Base-by-base conservation (phyloP, 208 protist species). In the Vickermania spadyakhi region DNA sequence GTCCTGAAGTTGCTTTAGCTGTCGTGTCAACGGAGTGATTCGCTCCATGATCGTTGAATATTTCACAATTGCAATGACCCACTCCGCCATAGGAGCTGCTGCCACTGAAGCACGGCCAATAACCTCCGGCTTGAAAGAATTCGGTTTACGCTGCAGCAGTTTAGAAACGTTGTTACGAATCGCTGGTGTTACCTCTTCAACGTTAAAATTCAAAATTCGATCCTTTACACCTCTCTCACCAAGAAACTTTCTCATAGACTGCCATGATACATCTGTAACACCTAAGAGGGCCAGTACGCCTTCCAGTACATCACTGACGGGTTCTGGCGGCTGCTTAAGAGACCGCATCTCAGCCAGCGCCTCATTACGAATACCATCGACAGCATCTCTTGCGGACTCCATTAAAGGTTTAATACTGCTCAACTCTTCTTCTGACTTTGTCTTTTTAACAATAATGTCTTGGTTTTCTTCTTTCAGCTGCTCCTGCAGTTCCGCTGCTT, bases 251-350 rank as follows among this genome's bases (percentile, higher is more conserved):
- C 97, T 91, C 86, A 99, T 99, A 11, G 85, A 91, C 55, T 93
- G 85, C 98, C 98, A 99, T 18, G 93, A 96, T 49, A 91, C 84
- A 69, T 99, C 96, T 23, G 79, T 86, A 28, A 96, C 75, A 27
- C 96, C 97, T 61, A 99, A 93, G 41, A 99, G 79, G 28, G 84
- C 78, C 30, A 99, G 75, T 3, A 99, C 97, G n/a, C 89, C 97
- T 71, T 96, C 82, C 14, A 99, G 79, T 41, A 99, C 96, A 73
- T 98, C 95, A 27, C 93, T 77, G 54, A 99, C 93, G 26, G 89
- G 73, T 68, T 96, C 89, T 13, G 97, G 97, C 31, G 98, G 98
- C 13, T 91, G 73, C 51, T 86, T 84, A 26, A 99, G 79, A 3
- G 89, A 89, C 25, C 94, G 89, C 56, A 99, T 97, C 75, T 99